Evolutionary conservation across 2,329 filamentous ascomycete species (phyloP).

Genomic region (Beauveria sp.): DNA sequence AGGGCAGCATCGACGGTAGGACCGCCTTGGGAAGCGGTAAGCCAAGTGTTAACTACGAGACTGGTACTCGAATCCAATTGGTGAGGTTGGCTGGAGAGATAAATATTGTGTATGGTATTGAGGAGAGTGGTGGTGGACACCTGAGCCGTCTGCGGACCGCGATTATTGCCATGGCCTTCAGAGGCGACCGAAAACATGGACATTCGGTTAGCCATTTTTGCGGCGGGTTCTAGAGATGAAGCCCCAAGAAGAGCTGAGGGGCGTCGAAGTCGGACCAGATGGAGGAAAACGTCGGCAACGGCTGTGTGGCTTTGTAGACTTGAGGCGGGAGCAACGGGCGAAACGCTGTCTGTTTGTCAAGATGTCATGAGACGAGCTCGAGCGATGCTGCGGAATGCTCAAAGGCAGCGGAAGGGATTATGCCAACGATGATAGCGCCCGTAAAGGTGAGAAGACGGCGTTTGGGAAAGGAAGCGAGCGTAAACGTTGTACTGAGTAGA

Average conservation of each 20-base stretch:
- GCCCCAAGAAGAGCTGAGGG: slow-evolving; percentile 32
- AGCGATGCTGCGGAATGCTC: background rate
- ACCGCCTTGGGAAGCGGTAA: slow-evolving; percentile 66
- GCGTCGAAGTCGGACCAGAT: slow-evolving; percentile 11
- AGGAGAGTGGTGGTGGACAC: slow-evolving; percentile 89
- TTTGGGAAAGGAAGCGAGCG: background rate
- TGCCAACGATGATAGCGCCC: background rate
- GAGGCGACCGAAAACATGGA: slow-evolving; percentile 63
- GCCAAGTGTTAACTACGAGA: slow-evolving; percentile 91
- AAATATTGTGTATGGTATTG: slow-evolving; percentile 85
- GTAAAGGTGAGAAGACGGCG: background rate
- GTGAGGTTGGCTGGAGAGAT: slow-evolving; percentile 75
- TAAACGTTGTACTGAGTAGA: background rate
- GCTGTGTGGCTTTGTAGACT: background rate
- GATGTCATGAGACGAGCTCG: background rate
- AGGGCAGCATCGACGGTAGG: slow-evolving; percentile 72
- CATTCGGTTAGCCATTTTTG: slow-evolving; percentile 53
- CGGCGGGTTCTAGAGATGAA: slow-evolving; percentile 14
- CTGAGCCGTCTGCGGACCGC: slow-evolving; percentile 64
- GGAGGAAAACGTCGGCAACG: background rate
- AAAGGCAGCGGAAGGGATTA: background rate
- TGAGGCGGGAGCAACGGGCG: background rate
- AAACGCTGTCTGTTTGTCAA: background rate
- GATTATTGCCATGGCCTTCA: slow-evolving; percentile 50
- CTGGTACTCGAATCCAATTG: slow-evolving; percentile 83